phyloP scores from a whole-genome alignment of 2,329 filamentous ascomycete genomes.

The Hypoxylon sp. region DNA sequence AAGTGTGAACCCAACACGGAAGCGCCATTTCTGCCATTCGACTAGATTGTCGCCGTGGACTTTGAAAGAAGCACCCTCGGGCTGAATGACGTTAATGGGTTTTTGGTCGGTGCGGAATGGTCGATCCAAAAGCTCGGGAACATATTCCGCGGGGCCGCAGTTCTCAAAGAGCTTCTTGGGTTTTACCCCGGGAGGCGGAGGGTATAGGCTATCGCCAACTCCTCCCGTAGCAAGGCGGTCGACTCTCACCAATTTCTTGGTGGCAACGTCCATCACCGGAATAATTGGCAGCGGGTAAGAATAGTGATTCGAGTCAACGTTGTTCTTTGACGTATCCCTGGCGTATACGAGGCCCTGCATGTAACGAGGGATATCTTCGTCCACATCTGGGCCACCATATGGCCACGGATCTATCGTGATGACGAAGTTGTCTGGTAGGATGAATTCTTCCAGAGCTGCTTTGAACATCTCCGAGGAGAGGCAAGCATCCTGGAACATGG shows the following conservation, averaged over 20 bases:
- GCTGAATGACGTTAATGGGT: conserved; percentile 80
- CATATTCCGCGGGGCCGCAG: conserved; percentile 61
- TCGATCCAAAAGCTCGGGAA: conserved; percentile 65
- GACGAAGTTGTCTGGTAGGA: conserved; percentile 61
- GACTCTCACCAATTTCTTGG: conserved; percentile 69
- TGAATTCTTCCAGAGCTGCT: conserved; percentile 63
- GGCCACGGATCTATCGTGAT: conserved; percentile 75
- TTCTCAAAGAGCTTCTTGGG: conserved; percentile 64
- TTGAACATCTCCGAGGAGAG: conserved; percentile 63
- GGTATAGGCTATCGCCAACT: conserved; percentile 61
- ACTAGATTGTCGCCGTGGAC: conserved; percentile 52
- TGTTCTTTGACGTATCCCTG: conserved; percentile 60
- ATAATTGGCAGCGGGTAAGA: conserved; percentile 72
- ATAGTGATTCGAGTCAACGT: conserved; percentile 74
- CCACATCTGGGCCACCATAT: conserved; percentile 66
- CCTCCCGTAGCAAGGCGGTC: conserved; percentile 69
- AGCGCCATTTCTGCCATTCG: conserved; percentile 66
- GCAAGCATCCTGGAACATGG: conserved; percentile 59
- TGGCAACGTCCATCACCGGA: conserved; percentile 71
- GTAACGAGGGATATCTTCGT: conserved; percentile 59
- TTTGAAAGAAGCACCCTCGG: conserved; percentile 57
- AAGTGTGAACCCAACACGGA: conserved; percentile 73
- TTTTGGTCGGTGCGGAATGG: conserved; percentile 70
- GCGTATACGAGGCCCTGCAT: conserved; percentile 68
- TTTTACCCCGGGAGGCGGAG: conserved; percentile 55